Evolutionary conservation across 2,329 filamentous ascomycete species (phyloP).

Genomic region (Albifimbria verrucaria): DNA sequence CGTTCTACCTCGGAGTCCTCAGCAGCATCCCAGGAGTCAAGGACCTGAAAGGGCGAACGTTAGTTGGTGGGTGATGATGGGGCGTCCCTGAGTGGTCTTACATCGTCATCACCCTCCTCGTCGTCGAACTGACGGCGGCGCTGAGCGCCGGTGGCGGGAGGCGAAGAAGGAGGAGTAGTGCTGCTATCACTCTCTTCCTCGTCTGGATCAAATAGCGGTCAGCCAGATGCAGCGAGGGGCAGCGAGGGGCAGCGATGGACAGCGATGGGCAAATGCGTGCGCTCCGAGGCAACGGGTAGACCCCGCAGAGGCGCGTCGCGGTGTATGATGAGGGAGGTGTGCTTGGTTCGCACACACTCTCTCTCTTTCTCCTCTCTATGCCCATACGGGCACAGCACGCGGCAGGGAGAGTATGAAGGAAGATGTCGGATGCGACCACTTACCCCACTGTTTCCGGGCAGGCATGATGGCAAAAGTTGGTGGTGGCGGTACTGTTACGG

Average conservation of each 20-base stretch:
- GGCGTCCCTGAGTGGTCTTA: conserved; percentile 36
- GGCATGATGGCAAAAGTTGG: conserved; percentile 34
- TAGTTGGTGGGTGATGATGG: conserved; percentile 7
- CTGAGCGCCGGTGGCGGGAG: conserved; percentile 30
- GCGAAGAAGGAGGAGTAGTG: conserved; percentile 31
- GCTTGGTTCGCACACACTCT: too few relatives aligned
- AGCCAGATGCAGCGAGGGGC: conserved; percentile 12
- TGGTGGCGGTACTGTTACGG: neutral
- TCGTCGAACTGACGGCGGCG: conserved; percentile 74
- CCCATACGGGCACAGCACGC: too few relatives aligned
- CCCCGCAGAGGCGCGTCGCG: conserved; percentile 8
- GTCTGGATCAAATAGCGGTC: conserved; percentile 25
- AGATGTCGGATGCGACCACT: conserved; percentile 18
- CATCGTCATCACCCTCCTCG: conserved; percentile 82
- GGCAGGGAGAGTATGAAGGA: conserved; percentile 7
- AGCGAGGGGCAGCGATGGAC: neutral
- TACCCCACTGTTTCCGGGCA: conserved; percentile 41
- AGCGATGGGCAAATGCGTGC: neutral
- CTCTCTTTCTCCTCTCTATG: too few relatives aligned
- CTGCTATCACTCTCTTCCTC: conserved; percentile 37
- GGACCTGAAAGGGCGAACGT: conserved; percentile 56
- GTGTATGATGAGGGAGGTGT: neutral
- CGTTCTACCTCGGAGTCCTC: conserved; percentile 97
- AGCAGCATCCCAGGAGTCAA: conserved; percentile 95
- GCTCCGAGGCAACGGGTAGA: neutral